phyloP scores from a whole-genome alignment of 139 green algal species.

The Volvox africanus region DNA sequence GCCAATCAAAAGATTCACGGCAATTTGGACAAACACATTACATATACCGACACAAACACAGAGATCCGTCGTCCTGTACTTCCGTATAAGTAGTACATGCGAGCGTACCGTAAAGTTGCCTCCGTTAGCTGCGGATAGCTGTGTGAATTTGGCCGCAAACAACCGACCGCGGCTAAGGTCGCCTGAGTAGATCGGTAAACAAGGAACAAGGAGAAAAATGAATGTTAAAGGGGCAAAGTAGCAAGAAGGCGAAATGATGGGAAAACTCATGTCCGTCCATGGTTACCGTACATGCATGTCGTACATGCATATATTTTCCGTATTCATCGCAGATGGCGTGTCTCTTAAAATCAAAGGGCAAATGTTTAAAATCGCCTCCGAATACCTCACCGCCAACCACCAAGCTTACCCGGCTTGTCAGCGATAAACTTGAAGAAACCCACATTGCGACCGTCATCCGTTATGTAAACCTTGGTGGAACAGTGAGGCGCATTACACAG shows the following conservation, averaged over 20 bases:
- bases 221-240: no score
- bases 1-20: no score
- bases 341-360: no score
- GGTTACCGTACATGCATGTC: no score
- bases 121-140: not conserved
- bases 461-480: conserved; percentile 22
- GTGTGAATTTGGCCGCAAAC: conserved; percentile 58
- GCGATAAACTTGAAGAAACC: conserved; percentile 61
- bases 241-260: no score
- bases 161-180: conserved; percentile 59
- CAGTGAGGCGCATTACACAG: not conserved
- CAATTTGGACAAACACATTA: not conserved
- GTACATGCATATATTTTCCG: no score
- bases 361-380: no score
- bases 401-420: not conserved
- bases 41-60: not conserved
- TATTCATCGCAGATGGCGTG: no score
- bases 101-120: conserved; percentile 1
- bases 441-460: conserved; percentile 20
- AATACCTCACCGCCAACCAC: not conserved
- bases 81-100: not conserved
- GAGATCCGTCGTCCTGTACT: not conserved
- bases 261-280: no score
- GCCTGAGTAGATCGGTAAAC: not conserved
- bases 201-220: no score